Conservation (phyloP, 176 grass and related monocot species). For the Carex scoparia region DNA sequence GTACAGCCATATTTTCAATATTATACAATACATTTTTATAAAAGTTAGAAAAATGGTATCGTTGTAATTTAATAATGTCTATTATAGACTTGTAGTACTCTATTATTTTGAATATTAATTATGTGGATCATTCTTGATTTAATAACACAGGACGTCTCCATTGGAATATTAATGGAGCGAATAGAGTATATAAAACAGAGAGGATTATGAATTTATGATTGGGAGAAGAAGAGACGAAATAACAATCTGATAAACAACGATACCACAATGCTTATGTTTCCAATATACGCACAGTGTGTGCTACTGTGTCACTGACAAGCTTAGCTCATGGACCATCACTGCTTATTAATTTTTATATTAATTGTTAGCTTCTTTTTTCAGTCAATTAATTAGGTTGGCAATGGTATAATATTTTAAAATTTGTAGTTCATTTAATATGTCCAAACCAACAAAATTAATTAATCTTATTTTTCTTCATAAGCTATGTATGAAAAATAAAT, state of each 20-base stretch:
- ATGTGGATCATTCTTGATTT: neutral
- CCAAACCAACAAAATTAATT: too few species aligned
- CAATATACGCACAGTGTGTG: neutral
- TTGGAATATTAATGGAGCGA: neutral
- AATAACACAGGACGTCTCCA: neutral
- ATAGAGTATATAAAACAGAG: neutral
- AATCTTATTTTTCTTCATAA: too few species aligned
- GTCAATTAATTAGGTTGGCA: neutral
- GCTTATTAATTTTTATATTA: neutral
- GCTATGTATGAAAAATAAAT: too few species aligned
- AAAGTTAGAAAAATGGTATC: too few species aligned
- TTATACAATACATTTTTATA: too few species aligned
- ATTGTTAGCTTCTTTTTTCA: neutral
- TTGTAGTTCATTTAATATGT: too few species aligned
- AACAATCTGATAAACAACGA: neutral
- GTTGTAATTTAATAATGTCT: too few species aligned
- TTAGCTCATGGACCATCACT: neutral
- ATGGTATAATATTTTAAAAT: too few species aligned
- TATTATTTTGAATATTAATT: too few species aligned
- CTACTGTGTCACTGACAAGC: neutral
- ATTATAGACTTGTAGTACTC: too few species aligned
- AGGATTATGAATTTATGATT: neutral
- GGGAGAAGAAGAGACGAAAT: conserved; percentile 10
- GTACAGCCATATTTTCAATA: too few species aligned
- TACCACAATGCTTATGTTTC: neutral